phyloP scores from a whole-genome alignment of 2,329 filamentous ascomycete species.

The Cordyceps pruinosa region DNA sequence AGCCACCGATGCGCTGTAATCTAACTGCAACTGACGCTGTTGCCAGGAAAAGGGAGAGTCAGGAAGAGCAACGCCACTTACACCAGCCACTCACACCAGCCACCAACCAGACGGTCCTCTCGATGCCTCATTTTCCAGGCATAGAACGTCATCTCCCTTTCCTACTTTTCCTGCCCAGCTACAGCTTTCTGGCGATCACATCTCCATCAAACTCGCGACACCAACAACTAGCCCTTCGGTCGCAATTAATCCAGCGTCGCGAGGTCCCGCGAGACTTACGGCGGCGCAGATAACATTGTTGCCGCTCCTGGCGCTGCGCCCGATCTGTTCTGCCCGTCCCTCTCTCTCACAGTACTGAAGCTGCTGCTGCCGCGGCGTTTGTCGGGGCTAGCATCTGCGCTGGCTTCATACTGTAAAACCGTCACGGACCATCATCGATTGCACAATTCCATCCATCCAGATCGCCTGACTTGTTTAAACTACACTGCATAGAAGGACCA shows the following conservation, averaged over 20 bases:
- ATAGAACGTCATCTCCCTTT: conserved; percentile 1
- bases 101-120: background rate
- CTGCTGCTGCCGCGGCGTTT: background rate
- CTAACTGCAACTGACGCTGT: background rate
- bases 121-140: conserved; percentile 5
- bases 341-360: background rate
- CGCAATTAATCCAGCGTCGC: conserved; percentile 9
- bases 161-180: background rate
- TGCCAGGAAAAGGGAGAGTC: background rate
- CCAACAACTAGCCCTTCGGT: conserved; percentile 7
- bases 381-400: background rate
- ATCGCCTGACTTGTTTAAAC: conserved; percentile 1
- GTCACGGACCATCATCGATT: background rate
- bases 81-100: too few species aligned
- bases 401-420: conserved; percentile 6
- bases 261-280: background rate
- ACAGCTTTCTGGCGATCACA: background rate
- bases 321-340: background rate
- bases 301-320: background rate
- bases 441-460: background rate
- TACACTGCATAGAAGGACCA: background rate
- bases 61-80: background rate
- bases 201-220: conserved; percentile 10
- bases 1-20: background rate
- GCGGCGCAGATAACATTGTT: background rate